A percentile compares a stretch with the other conserved stretches of the same genome.
phyloP scores from a whole-genome alignment of 768 basidiomycete genomes.

The Crepidotus variabilis region DNA sequence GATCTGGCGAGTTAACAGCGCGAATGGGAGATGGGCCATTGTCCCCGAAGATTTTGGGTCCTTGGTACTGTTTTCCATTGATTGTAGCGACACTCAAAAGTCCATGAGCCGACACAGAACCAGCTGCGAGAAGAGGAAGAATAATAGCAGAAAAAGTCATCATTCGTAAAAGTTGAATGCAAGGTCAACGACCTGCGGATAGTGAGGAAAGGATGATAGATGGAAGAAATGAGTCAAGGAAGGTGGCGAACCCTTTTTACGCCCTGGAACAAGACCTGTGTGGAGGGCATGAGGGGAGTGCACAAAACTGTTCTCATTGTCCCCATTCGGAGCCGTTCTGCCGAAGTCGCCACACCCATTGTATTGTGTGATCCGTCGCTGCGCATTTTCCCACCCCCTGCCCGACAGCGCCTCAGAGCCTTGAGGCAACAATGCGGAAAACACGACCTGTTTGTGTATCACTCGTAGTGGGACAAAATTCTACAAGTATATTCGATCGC shows the following conservation, averaged over 20 bases:
- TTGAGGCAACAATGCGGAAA: background rate
- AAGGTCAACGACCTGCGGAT: background rate
- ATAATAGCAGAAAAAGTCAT: constrained; percentile 22
- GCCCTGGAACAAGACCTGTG: background rate
- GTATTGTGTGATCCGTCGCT: background rate
- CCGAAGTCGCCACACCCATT: background rate
- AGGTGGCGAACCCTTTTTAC: background rate
- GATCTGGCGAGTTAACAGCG: constrained; percentile 31
- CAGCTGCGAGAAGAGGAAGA: constrained; percentile 29
- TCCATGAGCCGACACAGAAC: constrained; percentile 43
- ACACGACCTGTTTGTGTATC: background rate
- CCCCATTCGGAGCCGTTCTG: background rate
- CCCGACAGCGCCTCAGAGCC: background rate
- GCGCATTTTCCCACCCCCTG: background rate
- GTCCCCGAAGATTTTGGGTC: constrained; percentile 25
- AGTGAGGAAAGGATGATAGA: constrained; percentile 5
- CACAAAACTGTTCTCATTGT: background rate
- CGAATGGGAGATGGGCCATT: constrained; percentile 33
- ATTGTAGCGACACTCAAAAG: constrained; percentile 35
- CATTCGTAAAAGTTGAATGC: constrained; percentile 10
- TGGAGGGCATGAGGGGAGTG: background rate
- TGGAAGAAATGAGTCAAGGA: background rate
- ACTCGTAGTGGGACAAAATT: background rate
- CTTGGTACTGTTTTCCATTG: constrained; percentile 33
- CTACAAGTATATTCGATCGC: background rate